Evolutionary conservation across 2,329 filamentous ascomycete genomes (phyloP).

Genomic region (Dactylellina haptotyla): DNA sequence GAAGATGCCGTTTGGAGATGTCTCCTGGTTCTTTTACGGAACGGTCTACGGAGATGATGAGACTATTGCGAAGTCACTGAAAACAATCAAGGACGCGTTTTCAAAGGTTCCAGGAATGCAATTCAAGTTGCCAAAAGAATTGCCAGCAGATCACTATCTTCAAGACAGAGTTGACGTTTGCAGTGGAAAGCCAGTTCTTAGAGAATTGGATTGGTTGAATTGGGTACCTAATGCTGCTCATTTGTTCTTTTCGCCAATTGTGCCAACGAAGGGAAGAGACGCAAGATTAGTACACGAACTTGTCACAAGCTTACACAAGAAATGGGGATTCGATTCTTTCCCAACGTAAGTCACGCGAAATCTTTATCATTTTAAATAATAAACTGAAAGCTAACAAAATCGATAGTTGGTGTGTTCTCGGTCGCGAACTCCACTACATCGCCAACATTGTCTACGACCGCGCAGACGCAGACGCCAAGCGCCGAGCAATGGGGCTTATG

Average conservation of each 20-base stretch:
- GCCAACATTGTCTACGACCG: constrained; percentile 68
- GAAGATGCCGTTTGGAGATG: constrained; percentile 56
- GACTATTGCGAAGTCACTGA: constrained; percentile 54
- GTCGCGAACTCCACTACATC: constrained; percentile 69
- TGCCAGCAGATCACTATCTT: constrained; percentile 61
- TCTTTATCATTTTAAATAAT: background rate
- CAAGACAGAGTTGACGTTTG: constrained; percentile 61
- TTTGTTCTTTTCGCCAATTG: constrained; percentile 67
- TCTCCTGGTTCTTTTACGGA: constrained; percentile 54
- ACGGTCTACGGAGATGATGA: constrained; percentile 59
- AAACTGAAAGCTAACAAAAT: background rate
- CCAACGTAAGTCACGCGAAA: constrained; percentile 59
- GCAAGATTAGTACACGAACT: constrained; percentile 64
- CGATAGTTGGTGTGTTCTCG: constrained; percentile 64
- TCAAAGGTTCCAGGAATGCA: constrained; percentile 62
- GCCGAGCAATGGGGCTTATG: constrained; percentile 62
- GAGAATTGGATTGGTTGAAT: constrained; percentile 63
- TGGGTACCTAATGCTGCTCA: constrained; percentile 68
- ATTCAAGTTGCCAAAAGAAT: constrained; percentile 63
- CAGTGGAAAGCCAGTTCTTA: constrained; percentile 59
- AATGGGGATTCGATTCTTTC: constrained; percentile 67
- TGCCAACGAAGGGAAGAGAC: constrained; percentile 65
- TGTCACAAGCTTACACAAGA: constrained; percentile 61
- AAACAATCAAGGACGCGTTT: constrained; percentile 64
- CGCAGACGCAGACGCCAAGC: constrained; percentile 61